A percentile compares a stretch with the other conserved stretches of the same genome.
Conservation (phyloP, 768 basidiomycete genomes). For the Naganishia vishniacii region DNA sequence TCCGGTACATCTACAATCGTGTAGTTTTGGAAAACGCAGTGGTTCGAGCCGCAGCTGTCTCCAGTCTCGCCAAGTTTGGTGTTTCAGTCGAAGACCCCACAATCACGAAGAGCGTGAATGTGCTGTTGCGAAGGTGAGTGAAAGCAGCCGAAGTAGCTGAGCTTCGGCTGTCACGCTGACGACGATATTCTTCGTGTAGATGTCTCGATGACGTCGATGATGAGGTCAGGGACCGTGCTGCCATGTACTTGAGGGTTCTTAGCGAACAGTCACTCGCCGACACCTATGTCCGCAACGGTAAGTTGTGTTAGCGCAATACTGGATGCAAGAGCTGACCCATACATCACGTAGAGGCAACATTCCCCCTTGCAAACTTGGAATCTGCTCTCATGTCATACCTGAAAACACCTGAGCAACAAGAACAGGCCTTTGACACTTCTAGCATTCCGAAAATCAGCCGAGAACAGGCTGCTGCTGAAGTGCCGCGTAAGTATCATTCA, state of each 20-base stretch:
- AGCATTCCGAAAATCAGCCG: conserved; percentile 91
- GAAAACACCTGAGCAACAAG: conserved; percentile 66
- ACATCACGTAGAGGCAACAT: conserved; percentile 74
- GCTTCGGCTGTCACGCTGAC: conserved; percentile 9
- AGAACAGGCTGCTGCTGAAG: conserved; percentile 80
- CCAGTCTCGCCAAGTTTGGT: conserved; percentile 93
- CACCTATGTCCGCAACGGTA: conserved; percentile 87
- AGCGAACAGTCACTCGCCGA: conserved; percentile 73
- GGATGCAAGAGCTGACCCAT: neutral
- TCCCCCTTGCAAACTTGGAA: conserved; percentile 83
- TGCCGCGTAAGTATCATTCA: conserved; percentile 61
- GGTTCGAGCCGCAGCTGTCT: conserved; percentile 91
- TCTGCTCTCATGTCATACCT: conserved; percentile 89
- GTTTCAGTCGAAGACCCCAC: conserved; percentile 73
- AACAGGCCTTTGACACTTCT: conserved; percentile 74
- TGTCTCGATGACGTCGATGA: conserved; percentile 98
- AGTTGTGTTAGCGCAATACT: conserved; percentile 27
- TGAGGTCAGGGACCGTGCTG: conserved; percentile 95
- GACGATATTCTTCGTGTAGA: conserved; percentile 50
- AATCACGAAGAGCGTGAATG: conserved; percentile 77
- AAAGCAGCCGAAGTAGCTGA: neutral
- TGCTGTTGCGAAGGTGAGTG: conserved; percentile 74
- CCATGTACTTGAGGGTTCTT: conserved; percentile 82
- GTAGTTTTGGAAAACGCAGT: conserved; percentile 97
- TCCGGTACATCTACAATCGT: conserved; percentile 98